These are phyloP conservation scores for Vicia villosa DNA, from an alignment of 306 rosid genomes.

Conservation along the genomic window DNA sequence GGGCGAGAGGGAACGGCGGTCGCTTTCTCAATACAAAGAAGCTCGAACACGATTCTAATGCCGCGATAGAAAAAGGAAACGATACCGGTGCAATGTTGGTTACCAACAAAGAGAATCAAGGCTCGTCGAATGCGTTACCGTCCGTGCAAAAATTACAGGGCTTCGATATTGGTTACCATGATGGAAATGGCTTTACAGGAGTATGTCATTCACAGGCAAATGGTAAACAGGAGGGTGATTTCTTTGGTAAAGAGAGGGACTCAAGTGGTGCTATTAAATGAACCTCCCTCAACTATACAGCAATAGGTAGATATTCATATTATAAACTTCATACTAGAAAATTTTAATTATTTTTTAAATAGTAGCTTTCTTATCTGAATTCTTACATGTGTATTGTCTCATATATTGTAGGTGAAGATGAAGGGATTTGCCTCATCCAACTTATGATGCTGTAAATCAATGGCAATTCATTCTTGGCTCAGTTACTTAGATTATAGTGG, in stretches of 20 bases:
- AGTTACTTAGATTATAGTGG: slow-evolving; percentile 37
- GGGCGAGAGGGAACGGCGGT: slow-evolving; percentile 90
- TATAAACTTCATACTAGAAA: neutral
- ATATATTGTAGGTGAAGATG: slow-evolving; percentile 51
- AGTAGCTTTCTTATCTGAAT: neutral
- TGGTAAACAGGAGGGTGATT: slow-evolving; percentile 44
- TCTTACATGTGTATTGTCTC: slow-evolving; percentile 38
- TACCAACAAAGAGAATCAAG: slow-evolving; percentile 39
- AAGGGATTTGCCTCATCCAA: slow-evolving; percentile 38
- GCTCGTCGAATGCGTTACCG: slow-evolving; percentile 39
- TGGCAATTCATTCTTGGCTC: slow-evolving; percentile 99
- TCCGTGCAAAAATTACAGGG: slow-evolving; percentile 39
- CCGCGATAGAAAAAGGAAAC: slow-evolving; percentile 39
- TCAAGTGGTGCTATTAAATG: slow-evolving; percentile 56
- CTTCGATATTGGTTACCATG: slow-evolving; percentile 40
- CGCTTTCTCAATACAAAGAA: slow-evolving; percentile 84
- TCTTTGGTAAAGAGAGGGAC: slow-evolving; percentile 49
- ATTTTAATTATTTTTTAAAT: neutral
- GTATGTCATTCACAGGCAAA: slow-evolving; percentile 44
- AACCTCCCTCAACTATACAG: slow-evolving; percentile 26
- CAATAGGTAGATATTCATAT: slow-evolving; percentile 28
- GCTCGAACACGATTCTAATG: slow-evolving; percentile 39
- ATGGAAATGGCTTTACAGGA: slow-evolving; percentile 41
- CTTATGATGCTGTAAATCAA: slow-evolving; percentile 45
- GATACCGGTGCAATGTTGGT: slow-evolving; percentile 33